Evolutionary conservation across 2,329 filamentous ascomycete genomes (phyloP), one percentile per base, ranked within the genome.

Genomic region (Xylaria digitata): DNA sequence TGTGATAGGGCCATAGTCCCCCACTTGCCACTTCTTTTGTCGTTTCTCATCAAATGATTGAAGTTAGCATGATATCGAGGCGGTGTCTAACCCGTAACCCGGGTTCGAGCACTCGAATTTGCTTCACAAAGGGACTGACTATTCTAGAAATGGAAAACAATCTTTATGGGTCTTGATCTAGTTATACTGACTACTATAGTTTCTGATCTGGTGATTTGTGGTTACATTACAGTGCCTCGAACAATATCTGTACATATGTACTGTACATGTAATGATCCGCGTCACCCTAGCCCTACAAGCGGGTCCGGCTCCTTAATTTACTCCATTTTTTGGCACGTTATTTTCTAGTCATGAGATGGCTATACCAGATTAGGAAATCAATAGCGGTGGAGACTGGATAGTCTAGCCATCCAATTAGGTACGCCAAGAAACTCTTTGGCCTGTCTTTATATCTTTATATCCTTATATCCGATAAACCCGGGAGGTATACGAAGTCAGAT

Each of bases 81-180:
- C 32, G 32, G 32, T 34, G 1, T 34, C 6, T 34, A 34, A 34
- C 9, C 32, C 1, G 9, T 1, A 6, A 34, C 7, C 32, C 9
- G 32, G 32, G 32, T 34, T 34, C 32, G 32, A 46, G 43, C 21
- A 19, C 3, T 46, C n/a, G 17, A 19, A 46, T 46, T 19, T 46
- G 7, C 43, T 46, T n/a, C 2, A 30, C 15, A 9, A 19, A 26
- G 19, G 26, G 21, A 34, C 32, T 21, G 13, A 13, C 26, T 40
- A 42, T 26, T 49, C 56, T 8, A 49, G 13, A 59, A 50, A n/a
- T 26, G 56, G 56, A 42, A 48, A 50, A 42, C 21, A 59, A 49
- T 49, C 9, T 40, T 6, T 42, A 21, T 42, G 56, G 56, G 19
- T 48, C 32, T 50, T 23, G 13, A 40, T 40, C 45, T 13, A 48